A percentile compares a stretch with the other conserved stretches of the same genome.
phyloP scores from a whole-genome alignment of 2,329 filamentous ascomycete species.

The Chrysosporium keratinophilum region DNA sequence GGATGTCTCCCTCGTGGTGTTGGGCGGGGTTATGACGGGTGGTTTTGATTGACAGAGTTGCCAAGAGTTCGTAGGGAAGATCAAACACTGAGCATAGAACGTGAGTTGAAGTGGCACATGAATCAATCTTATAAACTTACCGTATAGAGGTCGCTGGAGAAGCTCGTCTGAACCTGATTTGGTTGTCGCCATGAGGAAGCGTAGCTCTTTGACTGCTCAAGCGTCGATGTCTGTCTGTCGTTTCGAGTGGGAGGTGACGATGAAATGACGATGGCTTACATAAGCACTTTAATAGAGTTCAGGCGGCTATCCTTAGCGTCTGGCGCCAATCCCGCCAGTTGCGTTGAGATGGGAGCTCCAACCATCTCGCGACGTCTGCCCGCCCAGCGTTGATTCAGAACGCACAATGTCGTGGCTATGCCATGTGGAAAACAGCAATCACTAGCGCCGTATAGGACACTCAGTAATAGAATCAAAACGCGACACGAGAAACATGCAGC shows the following conservation, averaged over 20 bases:
- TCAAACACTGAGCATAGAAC: constrained; percentile 56
- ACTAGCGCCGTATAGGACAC: too few species aligned
- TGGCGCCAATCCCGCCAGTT: too few species aligned
- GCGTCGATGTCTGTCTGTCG: background rate
- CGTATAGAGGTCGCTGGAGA: constrained; percentile 42
- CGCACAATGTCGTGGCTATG: too few species aligned
- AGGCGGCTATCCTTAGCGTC: too few species aligned
- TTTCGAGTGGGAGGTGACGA: background rate
- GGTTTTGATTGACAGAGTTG: constrained; percentile 52
- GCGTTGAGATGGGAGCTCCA: too few species aligned
- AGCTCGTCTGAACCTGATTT: constrained; percentile 28
- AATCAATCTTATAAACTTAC: constrained; percentile 22
- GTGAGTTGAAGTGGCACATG: background rate
- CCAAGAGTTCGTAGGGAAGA: constrained; percentile 62
- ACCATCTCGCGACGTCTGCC: too few species aligned
- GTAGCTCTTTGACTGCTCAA: background rate
- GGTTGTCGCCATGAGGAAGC: constrained; percentile 16
- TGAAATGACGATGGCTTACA: background rate
- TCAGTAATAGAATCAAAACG: too few species aligned
- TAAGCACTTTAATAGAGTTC: too few species aligned
- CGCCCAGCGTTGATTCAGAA: too few species aligned
- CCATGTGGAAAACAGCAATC: too few species aligned
- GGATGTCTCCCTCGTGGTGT: constrained; percentile 18
- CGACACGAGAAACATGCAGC: too few species aligned
- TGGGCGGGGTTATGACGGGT: constrained; percentile 27